These are phyloP conservation scores for Trametes cubensis DNA, from an alignment of 768 basidiomycete genomes.

Conservation along the genomic window DNA sequence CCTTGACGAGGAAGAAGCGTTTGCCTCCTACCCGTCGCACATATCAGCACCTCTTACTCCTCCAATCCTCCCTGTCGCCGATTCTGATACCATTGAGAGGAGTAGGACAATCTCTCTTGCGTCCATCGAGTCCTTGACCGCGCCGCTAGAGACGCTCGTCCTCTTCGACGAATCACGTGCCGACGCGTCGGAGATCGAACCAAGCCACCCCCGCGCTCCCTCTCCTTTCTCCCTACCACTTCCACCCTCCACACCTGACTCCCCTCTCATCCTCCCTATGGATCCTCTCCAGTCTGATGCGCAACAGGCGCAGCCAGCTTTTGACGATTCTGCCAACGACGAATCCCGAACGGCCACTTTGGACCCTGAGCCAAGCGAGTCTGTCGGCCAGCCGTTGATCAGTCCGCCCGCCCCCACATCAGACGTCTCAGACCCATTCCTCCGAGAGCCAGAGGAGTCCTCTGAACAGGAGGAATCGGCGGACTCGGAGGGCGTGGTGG, in stretches of 20 bases:
- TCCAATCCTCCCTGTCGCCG: neutral
- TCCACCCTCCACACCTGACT: constrained; percentile 7
- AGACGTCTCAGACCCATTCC: constrained; percentile 61
- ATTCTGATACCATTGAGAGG: neutral
- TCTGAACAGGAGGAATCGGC: constrained; percentile 37
- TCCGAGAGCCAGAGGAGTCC: constrained; percentile 57
- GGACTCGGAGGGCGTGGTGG: constrained; percentile 34
- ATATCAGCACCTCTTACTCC: no score
- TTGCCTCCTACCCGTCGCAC: neutral
- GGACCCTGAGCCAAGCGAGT: constrained; percentile 15
- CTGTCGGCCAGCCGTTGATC: constrained; percentile 14
- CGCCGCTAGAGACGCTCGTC: constrained; percentile 17
- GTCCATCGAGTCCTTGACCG: constrained; percentile 13
- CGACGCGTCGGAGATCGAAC: neutral
- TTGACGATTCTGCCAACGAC: neutral
- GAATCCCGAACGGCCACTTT: constrained; percentile 18
- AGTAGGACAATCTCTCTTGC: neutral
- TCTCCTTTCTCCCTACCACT: constrained; percentile 2
- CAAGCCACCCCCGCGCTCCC: neutral
- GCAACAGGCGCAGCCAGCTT: neutral
- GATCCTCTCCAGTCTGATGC: neutral
- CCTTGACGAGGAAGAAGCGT: neutral
- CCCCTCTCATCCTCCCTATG: constrained; percentile 3
- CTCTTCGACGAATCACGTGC: neutral
- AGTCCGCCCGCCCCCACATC: constrained; percentile 35